Evolutionary conservation across 139 green algal genomes (phyloP).

Genomic region (Chlamydomonas sphaeroides): DNA sequence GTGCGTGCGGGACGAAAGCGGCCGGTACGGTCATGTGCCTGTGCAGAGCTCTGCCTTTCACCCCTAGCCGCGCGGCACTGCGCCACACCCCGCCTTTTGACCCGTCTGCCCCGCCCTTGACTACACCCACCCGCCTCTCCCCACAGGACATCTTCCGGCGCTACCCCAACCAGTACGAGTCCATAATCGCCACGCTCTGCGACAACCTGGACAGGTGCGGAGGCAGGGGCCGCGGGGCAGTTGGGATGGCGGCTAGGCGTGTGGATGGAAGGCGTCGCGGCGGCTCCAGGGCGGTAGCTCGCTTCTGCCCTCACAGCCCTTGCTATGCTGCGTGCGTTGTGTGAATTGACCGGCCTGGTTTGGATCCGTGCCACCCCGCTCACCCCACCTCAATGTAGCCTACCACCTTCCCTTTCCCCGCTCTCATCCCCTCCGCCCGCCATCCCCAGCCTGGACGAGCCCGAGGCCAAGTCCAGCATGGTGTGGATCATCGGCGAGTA

Average conservation of each 20-base stretch:
- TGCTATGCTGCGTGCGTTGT: too few relatives aligned
- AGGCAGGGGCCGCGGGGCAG: not conserved
- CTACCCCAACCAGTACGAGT: constrained; percentile 96
- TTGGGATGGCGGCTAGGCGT: not conserved
- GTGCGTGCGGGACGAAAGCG: too few relatives aligned
- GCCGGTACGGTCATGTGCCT: too few relatives aligned
- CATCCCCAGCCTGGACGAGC: constrained; percentile 88
- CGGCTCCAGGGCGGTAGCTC: too few relatives aligned
- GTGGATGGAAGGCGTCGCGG: too few relatives aligned
- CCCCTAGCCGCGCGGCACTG: too few relatives aligned
- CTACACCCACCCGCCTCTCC: not conserved
- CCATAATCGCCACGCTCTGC: constrained; percentile 94
- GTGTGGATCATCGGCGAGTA: constrained; percentile 99
- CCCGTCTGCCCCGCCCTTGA: too few relatives aligned
- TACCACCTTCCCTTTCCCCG: not conserved
- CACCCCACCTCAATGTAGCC: not conserved
- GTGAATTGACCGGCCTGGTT: too few relatives aligned
- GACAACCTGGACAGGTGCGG: constrained; percentile 89
- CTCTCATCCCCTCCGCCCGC: not conserved
- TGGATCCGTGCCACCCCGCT: too few relatives aligned
- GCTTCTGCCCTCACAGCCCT: too few relatives aligned
- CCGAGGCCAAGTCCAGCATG: constrained; percentile 94
- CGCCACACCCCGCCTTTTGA: too few relatives aligned
- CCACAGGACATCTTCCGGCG: constrained; percentile 91
- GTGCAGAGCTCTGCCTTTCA: too few relatives aligned